Percentiles rank a stretch among this genome's conserved stretches.
phyloP scores from a whole-genome alignment of 176 grass and related monocot genomes.

The Puya raimondii region DNA sequence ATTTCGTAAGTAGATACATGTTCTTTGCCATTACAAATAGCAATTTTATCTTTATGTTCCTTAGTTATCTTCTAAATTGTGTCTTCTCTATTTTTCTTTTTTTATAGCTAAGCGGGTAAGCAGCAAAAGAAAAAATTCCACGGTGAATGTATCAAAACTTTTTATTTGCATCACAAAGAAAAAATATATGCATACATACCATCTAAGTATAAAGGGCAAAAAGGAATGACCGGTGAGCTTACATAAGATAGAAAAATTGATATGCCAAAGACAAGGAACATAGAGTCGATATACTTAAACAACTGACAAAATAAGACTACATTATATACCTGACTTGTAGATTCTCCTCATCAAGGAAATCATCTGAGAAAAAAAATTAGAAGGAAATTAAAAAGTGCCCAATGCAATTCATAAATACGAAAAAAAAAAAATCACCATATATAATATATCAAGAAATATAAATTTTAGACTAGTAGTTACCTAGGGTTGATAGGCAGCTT shows the following conservation, averaged over 20 bases:
- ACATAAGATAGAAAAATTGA: not conserved
- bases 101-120: no score
- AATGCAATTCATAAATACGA: slow-evolving; percentile 11
- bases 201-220: no score
- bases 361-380: slow-evolving; percentile 10
- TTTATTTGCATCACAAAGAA: no score
- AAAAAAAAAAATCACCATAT: slow-evolving; percentile 10
- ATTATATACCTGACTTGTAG: not conserved
- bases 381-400: slow-evolving; percentile 12
- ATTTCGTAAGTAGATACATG: no score
- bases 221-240: no score
- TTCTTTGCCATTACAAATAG: no score
- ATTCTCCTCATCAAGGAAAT: slow-evolving; percentile 10
- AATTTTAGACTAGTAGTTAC: slow-evolving; percentile 18
- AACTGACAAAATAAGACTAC: not conserved
- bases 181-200: no score
- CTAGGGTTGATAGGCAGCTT: slow-evolving; percentile 62
- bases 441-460: not conserved
- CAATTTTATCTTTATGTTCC: no score
- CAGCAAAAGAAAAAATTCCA: no score
- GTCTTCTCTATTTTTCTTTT: no score
- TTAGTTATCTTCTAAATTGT: no score
- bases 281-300: not conserved
- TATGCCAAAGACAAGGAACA: not conserved
- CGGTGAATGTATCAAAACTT: no score